A percentile compares a stretch with the other conserved stretches of the same genome.
These are phyloP conservation scores for Jamesozyma piceae DNA, from an alignment of 805 yeast species.

Conservation along the genomic window DNA sequence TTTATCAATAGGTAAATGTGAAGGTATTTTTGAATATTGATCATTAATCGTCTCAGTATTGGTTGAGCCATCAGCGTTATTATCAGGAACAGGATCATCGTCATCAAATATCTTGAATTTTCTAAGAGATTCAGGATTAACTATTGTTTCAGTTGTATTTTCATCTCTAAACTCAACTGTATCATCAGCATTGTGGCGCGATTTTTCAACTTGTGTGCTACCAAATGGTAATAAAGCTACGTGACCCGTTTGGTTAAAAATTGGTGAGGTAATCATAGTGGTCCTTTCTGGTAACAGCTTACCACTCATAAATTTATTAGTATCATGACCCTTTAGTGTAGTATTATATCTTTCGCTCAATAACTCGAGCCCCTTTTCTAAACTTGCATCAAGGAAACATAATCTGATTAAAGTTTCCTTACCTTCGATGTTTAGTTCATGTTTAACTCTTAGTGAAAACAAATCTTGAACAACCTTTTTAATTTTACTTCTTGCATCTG, in stretches of 20 bases:
- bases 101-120: neutral
- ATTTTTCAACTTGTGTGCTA: slow-evolving; percentile 21
- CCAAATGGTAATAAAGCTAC: slow-evolving; percentile 33
- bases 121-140: slow-evolving; percentile 4
- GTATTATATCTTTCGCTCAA: slow-evolving; percentile 23
- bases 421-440: slow-evolving; percentile 56
- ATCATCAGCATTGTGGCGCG: slow-evolving; percentile 25
- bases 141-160: slow-evolving; percentile 1
- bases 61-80: neutral
- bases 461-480: slow-evolving; percentile 47
- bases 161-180: slow-evolving; percentile 21
- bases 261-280: slow-evolving; percentile 12
- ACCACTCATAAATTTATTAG: no score
- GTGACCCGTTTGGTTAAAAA: slow-evolving; percentile 25
- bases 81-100: neutral
- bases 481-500: slow-evolving; percentile 32
- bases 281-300: neutral
- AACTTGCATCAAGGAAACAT: slow-evolving; percentile 60
- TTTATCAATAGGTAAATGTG: slow-evolving; percentile 12
- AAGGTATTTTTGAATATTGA: neutral
- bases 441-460: slow-evolving; percentile 46
- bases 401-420: slow-evolving; percentile 69
- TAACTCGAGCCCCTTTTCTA: slow-evolving; percentile 43
- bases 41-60: neutral
- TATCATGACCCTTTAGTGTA: neutral